Percentiles rank a stretch among this genome's conserved stretches.
phyloP scores from a whole-genome alignment of 2,329 filamentous ascomycete species.

The Tothia fuscella region DNA sequence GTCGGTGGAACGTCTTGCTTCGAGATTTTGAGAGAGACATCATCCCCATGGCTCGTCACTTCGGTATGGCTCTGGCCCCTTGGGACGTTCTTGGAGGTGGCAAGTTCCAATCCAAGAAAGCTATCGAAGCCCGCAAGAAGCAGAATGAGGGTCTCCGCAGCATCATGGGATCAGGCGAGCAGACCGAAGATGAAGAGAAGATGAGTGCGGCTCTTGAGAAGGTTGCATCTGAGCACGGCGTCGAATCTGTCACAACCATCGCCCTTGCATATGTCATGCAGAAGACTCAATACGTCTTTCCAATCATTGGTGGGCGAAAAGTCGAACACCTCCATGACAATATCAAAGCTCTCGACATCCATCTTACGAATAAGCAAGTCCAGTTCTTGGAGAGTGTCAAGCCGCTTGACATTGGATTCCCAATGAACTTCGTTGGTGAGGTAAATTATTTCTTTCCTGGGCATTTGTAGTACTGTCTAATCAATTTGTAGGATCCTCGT shows the following conservation, averaged over 20 bases:
- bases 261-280: slow-evolving; percentile 56
- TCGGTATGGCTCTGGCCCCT: slow-evolving; percentile 19
- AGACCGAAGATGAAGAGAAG: slow-evolving; percentile 35
- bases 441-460: too few species aligned
- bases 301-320: slow-evolving; percentile 56
- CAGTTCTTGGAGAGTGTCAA: slow-evolving; percentile 48
- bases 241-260: slow-evolving; percentile 35
- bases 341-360: slow-evolving; percentile 50
- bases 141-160: slow-evolving; percentile 26
- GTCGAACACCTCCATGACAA: slow-evolving; percentile 56
- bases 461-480: too few species aligned
- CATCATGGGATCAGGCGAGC: slow-evolving; percentile 13
- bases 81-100: slow-evolving; percentile 20
- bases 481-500: too few species aligned
- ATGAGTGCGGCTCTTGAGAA: slow-evolving; percentile 45
- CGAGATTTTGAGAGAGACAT: slow-evolving; percentile 27
- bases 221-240: slow-evolving; percentile 43
- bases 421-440: slow-evolving; percentile 42
- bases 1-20: slow-evolving; percentile 23
- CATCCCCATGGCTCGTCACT: slow-evolving; percentile 24
- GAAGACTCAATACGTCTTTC: slow-evolving; percentile 58
- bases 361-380: slow-evolving; percentile 48
- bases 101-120: slow-evolving; percentile 20
- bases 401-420: slow-evolving; percentile 53
- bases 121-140: slow-evolving; percentile 29